These are phyloP conservation scores for Pythium scleroteichum DNA, from an alignment of 352 stramenopile species.

Conservation along the genomic window DNA sequence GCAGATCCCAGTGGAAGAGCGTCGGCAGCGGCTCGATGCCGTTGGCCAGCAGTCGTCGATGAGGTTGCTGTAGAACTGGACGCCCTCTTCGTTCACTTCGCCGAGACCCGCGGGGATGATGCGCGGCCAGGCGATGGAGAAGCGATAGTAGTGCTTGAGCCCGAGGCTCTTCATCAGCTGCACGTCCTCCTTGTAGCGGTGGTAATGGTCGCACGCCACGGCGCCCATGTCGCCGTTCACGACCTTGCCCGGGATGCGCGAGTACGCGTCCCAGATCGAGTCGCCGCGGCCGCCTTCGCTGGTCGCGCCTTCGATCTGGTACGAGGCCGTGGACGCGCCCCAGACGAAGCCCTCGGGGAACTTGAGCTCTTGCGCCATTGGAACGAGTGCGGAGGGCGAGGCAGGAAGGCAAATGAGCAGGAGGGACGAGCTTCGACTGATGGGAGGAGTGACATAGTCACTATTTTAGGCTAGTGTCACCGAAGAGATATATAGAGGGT, in stretches of 20 bases:
- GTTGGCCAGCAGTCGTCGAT: conserved; percentile 82
- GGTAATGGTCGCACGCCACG: conserved; percentile 92
- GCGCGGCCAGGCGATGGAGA: conserved; percentile 92
- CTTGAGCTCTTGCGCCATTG: conserved; percentile 15
- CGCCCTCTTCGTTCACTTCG: conserved; percentile 74
- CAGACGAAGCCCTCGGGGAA: conserved; percentile 75
- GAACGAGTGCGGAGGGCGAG: background rate
- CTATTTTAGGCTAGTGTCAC: no score
- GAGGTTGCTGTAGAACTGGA: conserved; percentile 91
- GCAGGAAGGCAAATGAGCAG: no score
- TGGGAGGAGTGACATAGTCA: no score
- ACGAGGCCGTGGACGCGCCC: conserved; percentile 86
- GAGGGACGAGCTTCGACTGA: no score
- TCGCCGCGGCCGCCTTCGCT: conserved; percentile 75
- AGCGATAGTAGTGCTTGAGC: conserved; percentile 91
- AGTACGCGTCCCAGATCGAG: conserved; percentile 93
- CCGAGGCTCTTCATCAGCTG: conserved; percentile 87
- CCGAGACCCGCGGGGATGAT: conserved; percentile 57
- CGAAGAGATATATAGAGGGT: no score
- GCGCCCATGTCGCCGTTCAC: conserved; percentile 42
- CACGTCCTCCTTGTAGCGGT: conserved; percentile 90
- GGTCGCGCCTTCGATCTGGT: conserved; percentile 92
- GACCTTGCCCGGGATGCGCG: conserved; percentile 31
- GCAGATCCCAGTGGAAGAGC: conserved; percentile 96
- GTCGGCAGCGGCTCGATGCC: conserved; percentile 90